Conservation (phyloP, 805 yeast genomes). For the Ascoidea tarda region DNA sequence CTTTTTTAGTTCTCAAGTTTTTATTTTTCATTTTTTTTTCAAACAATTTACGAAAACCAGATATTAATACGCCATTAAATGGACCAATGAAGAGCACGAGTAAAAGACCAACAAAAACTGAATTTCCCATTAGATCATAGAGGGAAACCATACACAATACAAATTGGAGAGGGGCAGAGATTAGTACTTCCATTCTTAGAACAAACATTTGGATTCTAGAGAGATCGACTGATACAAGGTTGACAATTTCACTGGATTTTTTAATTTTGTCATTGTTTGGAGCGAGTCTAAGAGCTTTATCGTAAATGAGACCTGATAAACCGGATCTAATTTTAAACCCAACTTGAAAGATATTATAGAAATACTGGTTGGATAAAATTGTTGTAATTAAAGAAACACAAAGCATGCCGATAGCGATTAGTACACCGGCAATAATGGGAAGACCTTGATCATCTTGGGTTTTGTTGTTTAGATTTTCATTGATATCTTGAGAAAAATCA, state of each 20-base stretch:
- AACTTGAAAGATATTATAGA: conserved; percentile 39
- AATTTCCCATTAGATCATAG: conserved; percentile 39
- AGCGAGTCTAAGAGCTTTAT: conserved; percentile 57
- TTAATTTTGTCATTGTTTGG: conserved; percentile 43
- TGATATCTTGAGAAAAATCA: no score
- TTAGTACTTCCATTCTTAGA: conserved; percentile 35
- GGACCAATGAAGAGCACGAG: conserved; percentile 46
- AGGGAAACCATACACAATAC: conserved; percentile 38
- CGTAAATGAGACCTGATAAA: conserved; percentile 51
- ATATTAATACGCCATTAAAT: conserved; percentile 33
- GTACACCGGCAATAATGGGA: conserved; percentile 26
- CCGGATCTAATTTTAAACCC: conserved; percentile 56
- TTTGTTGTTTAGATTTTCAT: no score
- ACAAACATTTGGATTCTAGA: conserved; percentile 44
- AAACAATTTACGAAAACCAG: conserved; percentile 28
- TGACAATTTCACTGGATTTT: conserved; percentile 70
- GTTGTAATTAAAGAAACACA: conserved; percentile 45
- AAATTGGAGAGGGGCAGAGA: conserved; percentile 47
- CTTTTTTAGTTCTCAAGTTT: conserved; percentile 42
- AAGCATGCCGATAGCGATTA: conserved; percentile 54
- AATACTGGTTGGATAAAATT: conserved; percentile 52
- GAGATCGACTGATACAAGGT: conserved; percentile 68
- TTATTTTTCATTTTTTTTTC: conserved; percentile 47
- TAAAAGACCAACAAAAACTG: conserved; percentile 42
- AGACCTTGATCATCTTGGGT: no score